Evolutionary conservation across 31 red algal genomes (phyloP), one percentile per base, ranked within the genome.

Genomic region (Asparagopsis taxiformis): DNA sequence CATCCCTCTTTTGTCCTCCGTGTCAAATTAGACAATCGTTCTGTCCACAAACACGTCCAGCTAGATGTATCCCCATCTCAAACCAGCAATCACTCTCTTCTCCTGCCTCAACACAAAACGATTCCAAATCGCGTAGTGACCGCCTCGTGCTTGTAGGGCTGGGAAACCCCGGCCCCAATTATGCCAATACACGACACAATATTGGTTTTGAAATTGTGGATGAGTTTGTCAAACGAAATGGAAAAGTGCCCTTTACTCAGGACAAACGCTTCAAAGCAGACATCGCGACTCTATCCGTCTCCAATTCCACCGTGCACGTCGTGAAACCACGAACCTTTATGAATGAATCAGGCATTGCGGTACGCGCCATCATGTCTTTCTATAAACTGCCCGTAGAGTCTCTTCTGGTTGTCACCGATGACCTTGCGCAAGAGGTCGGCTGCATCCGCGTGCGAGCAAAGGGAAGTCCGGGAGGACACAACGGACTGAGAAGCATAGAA

Each of bases 301-400:
- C 41, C 23, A 50, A 72, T 21, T 55, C 51, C 59, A 72, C 24
- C 24, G 68, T 94, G 15, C 75, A 89, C 50, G 23, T 99, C 26
- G 54, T 99, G 25, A 94, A 94, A 53, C 96, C 96, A 17, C 63
- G 43, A 15, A 99, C 96, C 0, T 99, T 91, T 75, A 99, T 99
- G 96, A 99, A 99, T 64, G 46, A 51, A 0, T 87, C 78, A 15
- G 96, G 96, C 32, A 31, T 49, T 0, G 77, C 96, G 10, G 79
- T 94, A 9, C 60, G 80, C 7, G 84, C 87, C 20, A 51, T 86
- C 19, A 32, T 99, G 35, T 51, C 58, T 39, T 82, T 62, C 55
- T 72, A 57, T 22, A 76, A 87, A 24, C 51, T 84, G 6, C 62
- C 82, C 20, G 21, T 24, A 24, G 23, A 36, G 2, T 72, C 72